Conservation (phyloP, 768 basidiomycete species). For the Auriscalpium orientale region DNA sequence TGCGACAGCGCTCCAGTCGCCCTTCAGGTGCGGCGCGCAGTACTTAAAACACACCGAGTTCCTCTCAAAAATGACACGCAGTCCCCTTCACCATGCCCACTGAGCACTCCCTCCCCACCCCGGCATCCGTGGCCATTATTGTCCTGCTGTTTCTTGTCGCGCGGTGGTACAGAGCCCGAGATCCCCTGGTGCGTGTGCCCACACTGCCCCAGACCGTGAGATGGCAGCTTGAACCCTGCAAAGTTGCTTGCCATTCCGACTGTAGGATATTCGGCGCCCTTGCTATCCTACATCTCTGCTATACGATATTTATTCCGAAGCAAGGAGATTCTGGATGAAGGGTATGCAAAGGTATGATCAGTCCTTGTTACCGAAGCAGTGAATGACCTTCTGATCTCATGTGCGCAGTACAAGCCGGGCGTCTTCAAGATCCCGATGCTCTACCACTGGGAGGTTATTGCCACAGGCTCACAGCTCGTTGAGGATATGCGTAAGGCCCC, state of each 20-base stretch:
- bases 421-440: not conserved
- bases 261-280: slow-evolving; percentile 7
- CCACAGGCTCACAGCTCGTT: not conserved
- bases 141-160: no score
- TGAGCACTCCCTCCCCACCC: no score
- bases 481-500: not conserved
- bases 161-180: no score
- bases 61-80: no score
- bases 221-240: no score
- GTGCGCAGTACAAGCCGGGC: not conserved
- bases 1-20: no score
- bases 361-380: not conserved
- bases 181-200: no score
- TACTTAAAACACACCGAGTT: no score
- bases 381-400: not conserved
- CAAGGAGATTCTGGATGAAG: not conserved
- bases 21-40: no score
- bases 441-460: not conserved
- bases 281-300: slow-evolving; percentile 5
- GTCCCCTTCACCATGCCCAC: no score
- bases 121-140: no score
- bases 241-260: slow-evolving; percentile 1
- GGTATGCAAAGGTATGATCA: not conserved
- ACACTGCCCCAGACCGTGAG: no score
- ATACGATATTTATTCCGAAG: not conserved